These are phyloP conservation scores for Globisporangium paddicum DNA, from an alignment of 352 stramenopile species.

Conservation along the genomic window DNA sequence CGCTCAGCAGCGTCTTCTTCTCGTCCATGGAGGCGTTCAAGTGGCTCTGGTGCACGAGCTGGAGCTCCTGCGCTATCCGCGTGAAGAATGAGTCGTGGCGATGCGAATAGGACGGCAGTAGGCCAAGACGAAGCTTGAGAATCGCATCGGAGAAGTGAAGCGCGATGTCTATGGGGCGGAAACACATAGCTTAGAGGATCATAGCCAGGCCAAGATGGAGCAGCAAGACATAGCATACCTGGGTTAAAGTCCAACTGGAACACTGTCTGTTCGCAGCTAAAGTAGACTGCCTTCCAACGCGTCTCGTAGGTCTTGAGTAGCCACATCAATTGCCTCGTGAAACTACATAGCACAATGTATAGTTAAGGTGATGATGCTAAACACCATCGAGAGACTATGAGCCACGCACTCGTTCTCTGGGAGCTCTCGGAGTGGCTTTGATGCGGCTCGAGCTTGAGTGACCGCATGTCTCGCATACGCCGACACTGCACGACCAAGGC, in stretches of 20 bases:
- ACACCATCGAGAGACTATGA: not conserved
- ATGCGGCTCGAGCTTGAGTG: slow-evolving; percentile 17
- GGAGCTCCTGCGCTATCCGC: slow-evolving; percentile 34
- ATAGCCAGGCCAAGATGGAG: not conserved
- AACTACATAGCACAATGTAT: slow-evolving; percentile 13
- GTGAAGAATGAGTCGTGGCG: slow-evolving; percentile 23
- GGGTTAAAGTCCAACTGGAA: slow-evolving; percentile 46
- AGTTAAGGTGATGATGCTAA: not conserved
- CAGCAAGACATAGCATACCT: slow-evolving; percentile 14
- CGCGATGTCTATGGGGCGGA: slow-evolving; percentile 33
- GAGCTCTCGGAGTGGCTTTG: slow-evolving; percentile 3
- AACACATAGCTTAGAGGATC: not conserved
- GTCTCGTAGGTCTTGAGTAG: slow-evolving; percentile 28
- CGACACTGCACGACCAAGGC: slow-evolving; percentile 28
- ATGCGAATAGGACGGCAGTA: slow-evolving; percentile 14
- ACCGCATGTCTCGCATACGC: slow-evolving; percentile 33
- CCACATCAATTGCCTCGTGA: slow-evolving; percentile 36
- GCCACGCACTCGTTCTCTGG: slow-evolving; percentile 20
- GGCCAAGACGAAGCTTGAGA: slow-evolving; percentile 23
- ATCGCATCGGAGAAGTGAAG: slow-evolving; percentile 24
- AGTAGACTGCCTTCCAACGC: slow-evolving; percentile 46
- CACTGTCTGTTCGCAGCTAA: slow-evolving; percentile 34
- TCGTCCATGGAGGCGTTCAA: slow-evolving; percentile 24
- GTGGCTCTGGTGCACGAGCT: slow-evolving; percentile 29
- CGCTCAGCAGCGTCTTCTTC: slow-evolving; percentile 26